Evolutionary conservation across 805 yeast species (phyloP).

Genomic region (Komagataella pseudopastoris): DNA sequence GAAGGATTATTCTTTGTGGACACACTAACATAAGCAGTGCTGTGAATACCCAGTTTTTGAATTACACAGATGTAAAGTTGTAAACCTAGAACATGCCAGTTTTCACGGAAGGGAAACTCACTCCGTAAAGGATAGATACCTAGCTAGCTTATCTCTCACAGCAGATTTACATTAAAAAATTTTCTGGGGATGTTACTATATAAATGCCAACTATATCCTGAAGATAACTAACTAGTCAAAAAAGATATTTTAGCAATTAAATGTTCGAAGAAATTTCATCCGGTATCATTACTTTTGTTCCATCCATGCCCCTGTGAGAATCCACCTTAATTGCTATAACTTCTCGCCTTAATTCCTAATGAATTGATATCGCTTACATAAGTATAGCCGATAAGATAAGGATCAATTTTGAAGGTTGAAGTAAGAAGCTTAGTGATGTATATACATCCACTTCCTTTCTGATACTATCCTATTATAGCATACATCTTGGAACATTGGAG

Average conservation of each 20-base stretch:
- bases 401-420: background rate
- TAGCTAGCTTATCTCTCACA: too few species aligned
- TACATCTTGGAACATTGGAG: background rate
- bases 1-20: too few species aligned
- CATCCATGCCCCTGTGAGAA: background rate
- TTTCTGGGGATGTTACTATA: too few species aligned
- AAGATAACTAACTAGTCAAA: too few species aligned
- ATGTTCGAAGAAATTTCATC: background rate
- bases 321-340: background rate
- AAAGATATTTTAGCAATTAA: background rate
- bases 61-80: too few species aligned
- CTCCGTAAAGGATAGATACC: too few species aligned
- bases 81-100: too few species aligned
- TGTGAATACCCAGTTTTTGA: too few species aligned
- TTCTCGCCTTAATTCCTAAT: background rate
- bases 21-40: too few species aligned
- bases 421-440: background rate
- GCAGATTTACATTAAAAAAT: too few species aligned
- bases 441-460: background rate
- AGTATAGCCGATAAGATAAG: background rate
- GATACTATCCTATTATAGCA: background rate
- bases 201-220: background rate
- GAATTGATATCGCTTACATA: background rate
- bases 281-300: background rate
- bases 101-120: too few species aligned